These are phyloP conservation scores for Coffea humblotiana DNA, from an alignment of 305 asterid genomes.

Conservation along the genomic window DNA sequence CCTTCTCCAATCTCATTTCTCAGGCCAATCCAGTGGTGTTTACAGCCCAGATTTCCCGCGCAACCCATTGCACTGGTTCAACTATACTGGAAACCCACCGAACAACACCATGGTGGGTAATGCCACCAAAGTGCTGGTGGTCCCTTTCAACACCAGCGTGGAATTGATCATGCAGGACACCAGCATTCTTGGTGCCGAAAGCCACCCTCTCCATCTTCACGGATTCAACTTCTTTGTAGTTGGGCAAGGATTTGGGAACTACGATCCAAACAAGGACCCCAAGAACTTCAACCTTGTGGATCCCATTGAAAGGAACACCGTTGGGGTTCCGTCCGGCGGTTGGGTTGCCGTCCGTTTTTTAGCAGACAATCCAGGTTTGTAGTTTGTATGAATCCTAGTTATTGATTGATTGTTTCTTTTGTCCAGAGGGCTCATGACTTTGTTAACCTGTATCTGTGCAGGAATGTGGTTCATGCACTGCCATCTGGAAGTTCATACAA, in stretches of 20 bases:
- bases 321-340: constrained; percentile 65
- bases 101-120: constrained; percentile 48
- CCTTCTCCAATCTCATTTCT: constrained; percentile 52
- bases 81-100: constrained; percentile 54
- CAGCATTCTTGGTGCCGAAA: constrained; percentile 64
- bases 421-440: no score
- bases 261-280: constrained; percentile 40
- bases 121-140: constrained; percentile 46
- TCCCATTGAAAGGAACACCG: constrained; percentile 60
- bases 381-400: background rate
- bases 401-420: background rate
- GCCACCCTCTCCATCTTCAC: constrained; percentile 67
- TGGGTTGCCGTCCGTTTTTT: constrained; percentile 62
- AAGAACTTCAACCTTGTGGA: constrained; percentile 51
- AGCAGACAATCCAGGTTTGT: constrained; percentile 64
- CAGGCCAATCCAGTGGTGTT: constrained; percentile 42
- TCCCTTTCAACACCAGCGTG: constrained; percentile 47
- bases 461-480: constrained; percentile 81
- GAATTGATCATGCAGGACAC: constrained; percentile 68
- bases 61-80: constrained; percentile 48
- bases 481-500: constrained; percentile 63
- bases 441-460: constrained; percentile 1
- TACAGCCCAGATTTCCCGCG: constrained; percentile 47
- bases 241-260: constrained; percentile 65
- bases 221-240: constrained; percentile 63